Evolutionary conservation across 805 yeast genomes (phyloP).

Genomic region (Wickerhamiella alocasiicola): DNA sequence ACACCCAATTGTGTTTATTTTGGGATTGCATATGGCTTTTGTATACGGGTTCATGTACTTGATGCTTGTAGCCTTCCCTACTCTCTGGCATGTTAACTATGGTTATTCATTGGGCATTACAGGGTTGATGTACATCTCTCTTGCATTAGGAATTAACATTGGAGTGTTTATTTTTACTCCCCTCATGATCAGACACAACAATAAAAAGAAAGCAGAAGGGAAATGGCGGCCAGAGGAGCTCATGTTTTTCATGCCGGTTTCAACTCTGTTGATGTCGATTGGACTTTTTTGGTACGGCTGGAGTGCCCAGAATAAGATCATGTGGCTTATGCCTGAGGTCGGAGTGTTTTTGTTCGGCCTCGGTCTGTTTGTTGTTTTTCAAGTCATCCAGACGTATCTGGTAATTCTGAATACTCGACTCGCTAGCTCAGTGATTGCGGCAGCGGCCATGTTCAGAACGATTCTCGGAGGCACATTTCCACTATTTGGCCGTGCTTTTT

Average conservation of each 20-base stretch:
- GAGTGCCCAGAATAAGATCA: constrained; percentile 45
- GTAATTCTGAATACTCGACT: constrained; percentile 59
- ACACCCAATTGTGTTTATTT: constrained; percentile 52
- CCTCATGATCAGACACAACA: constrained; percentile 29
- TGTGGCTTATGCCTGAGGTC: constrained; percentile 51
- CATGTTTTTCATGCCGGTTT: constrained; percentile 38
- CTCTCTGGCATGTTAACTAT: constrained; percentile 36
- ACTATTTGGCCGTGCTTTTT: constrained; percentile 48
- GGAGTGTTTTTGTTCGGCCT: constrained; percentile 51
- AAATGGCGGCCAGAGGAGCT: constrained; percentile 50
- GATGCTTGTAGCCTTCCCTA: constrained; percentile 48
- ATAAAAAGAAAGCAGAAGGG: constrained; percentile 29
- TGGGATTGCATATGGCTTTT: constrained; percentile 54
- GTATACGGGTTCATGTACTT: constrained; percentile 55
- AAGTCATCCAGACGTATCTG: constrained; percentile 52
- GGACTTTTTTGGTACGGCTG: constrained; percentile 65
- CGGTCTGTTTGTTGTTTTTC: constrained; percentile 52
- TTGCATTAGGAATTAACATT: constrained; percentile 41
- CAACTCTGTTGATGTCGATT: constrained; percentile 42
- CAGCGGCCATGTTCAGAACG: constrained; percentile 57
- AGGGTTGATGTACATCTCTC: constrained; percentile 48
- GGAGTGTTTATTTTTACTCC: constrained; percentile 42
- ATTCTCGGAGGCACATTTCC: constrained; percentile 61
- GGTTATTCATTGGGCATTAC: constrained; percentile 37
- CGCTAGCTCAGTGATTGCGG: constrained; percentile 58